These are phyloP conservation scores for Pseudocercospora fuligena DNA, from an alignment of 2,329 filamentous ascomycete genomes.

Conservation along the genomic window DNA sequence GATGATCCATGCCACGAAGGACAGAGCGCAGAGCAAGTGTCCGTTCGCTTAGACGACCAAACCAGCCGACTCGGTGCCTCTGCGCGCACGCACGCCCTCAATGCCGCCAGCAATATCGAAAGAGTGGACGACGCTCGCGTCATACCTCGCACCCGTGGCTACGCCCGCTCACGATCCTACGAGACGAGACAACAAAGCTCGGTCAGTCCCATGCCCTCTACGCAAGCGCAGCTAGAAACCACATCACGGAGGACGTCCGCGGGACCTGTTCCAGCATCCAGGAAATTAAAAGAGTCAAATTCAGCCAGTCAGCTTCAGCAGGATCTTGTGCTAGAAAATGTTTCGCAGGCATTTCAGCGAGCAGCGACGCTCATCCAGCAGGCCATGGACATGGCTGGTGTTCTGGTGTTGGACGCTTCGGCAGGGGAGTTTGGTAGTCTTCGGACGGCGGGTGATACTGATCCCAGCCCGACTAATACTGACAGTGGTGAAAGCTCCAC, in stretches of 20 bases:
- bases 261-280: background rate
- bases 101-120: conserved; percentile 17
- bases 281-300: background rate
- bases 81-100: conserved; percentile 13
- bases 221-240: background rate
- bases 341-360: conserved; percentile 14
- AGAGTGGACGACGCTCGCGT: conserved; percentile 11
- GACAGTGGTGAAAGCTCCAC: background rate
- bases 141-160: background rate
- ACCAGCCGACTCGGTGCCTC: conserved; percentile 3
- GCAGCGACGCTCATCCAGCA: conserved; percentile 18
- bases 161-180: background rate
- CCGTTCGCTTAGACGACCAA: background rate
- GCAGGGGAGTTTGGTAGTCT: conserved; percentile 27
- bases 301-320: conserved; percentile 12
- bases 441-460: background rate
- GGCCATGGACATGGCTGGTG: conserved; percentile 51
- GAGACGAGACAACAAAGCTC: background rate
- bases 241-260: background rate
- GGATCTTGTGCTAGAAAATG: conserved; percentile 9
- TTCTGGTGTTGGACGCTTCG: conserved; percentile 46
- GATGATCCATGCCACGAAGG: conserved; percentile 10
- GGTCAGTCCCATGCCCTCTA: background rate
- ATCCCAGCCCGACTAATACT: background rate
- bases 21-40: background rate